phyloP scores from a whole-genome alignment of 345 rosid genomes.

The Aethionema arabicum region DNA sequence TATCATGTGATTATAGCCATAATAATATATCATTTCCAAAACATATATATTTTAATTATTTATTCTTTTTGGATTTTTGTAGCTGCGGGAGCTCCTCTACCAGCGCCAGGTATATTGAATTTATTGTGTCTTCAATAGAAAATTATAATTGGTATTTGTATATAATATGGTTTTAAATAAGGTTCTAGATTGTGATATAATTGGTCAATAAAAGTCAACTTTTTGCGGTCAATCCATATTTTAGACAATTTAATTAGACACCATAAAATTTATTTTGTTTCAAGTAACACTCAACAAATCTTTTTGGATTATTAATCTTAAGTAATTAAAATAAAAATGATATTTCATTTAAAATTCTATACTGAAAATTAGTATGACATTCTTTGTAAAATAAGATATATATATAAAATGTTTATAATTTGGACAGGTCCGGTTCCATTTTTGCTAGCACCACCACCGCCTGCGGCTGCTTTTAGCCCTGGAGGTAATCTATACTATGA shows the following conservation, averaged over 20 bases:
- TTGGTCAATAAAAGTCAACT: background rate
- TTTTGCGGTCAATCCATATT: background rate
- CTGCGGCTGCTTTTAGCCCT: conserved; percentile 51
- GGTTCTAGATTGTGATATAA: background rate
- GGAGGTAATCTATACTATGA: conserved; percentile 40
- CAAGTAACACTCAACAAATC: too few relatives aligned
- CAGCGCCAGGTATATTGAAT: conserved; percentile 67
- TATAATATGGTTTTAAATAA: too few relatives aligned
- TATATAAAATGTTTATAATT: background rate
- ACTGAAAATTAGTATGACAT: too few relatives aligned
- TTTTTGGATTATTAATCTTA: too few relatives aligned
- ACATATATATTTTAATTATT: too few relatives aligned
- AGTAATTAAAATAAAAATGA: too few relatives aligned
- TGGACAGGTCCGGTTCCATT: conserved; percentile 65
- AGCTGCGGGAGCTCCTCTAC: conserved; percentile 82
- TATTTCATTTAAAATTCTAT: too few relatives aligned
- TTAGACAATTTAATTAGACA: too few relatives aligned
- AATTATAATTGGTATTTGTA: too few relatives aligned
- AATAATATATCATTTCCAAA: background rate
- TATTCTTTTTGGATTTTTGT: conserved; percentile 27
- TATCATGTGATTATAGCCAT: background rate
- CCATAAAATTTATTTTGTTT: too few relatives aligned
- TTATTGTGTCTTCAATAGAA: background rate
- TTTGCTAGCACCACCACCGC: conserved; percentile 55
- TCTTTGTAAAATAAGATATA: background rate